Evolutionary conservation across 805 yeast species (phyloP).

Genomic region (Candida coleopterorum): DNA sequence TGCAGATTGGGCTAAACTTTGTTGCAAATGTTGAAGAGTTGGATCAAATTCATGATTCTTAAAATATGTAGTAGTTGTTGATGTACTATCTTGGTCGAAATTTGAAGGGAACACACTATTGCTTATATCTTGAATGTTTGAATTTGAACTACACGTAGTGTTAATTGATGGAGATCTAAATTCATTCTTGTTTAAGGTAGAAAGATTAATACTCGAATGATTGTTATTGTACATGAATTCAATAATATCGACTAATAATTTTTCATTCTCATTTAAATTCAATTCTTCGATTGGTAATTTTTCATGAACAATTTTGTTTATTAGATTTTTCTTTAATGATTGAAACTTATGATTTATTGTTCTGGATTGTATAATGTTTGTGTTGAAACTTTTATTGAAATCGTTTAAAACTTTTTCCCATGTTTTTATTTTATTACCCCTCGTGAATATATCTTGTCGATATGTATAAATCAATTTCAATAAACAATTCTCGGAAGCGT

Average conservation of each 20-base stretch:
- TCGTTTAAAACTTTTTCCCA: conserved; percentile 21
- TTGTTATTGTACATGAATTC: conserved; percentile 5
- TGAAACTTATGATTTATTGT: conserved; percentile 24
- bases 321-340: conserved; percentile 16
- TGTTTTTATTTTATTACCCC: conserved; percentile 23
- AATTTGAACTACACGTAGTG: neutral
- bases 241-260: conserved; percentile 13
- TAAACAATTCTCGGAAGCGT: conserved; percentile 19
- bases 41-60: conserved; percentile 3
- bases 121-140: too few species aligned
- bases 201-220: conserved; percentile 2
- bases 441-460: conserved; percentile 19
- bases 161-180: neutral
- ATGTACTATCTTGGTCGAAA: conserved; percentile 1
- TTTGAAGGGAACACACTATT: neutral
- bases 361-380: conserved; percentile 19
- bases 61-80: conserved; percentile 1
- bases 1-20: neutral
- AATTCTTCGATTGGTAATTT: conserved; percentile 6
- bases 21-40: conserved; percentile 5
- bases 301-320: conserved; percentile 11
- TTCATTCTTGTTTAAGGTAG: neutral
- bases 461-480: conserved; percentile 15
- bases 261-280: conserved; percentile 19
- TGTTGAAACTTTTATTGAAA: conserved; percentile 15